A percentile compares a stretch with the other conserved stretches of the same genome.
phyloP scores from a whole-genome alignment of 2,329 filamentous ascomycete species.

The Ascochyta lentis region DNA sequence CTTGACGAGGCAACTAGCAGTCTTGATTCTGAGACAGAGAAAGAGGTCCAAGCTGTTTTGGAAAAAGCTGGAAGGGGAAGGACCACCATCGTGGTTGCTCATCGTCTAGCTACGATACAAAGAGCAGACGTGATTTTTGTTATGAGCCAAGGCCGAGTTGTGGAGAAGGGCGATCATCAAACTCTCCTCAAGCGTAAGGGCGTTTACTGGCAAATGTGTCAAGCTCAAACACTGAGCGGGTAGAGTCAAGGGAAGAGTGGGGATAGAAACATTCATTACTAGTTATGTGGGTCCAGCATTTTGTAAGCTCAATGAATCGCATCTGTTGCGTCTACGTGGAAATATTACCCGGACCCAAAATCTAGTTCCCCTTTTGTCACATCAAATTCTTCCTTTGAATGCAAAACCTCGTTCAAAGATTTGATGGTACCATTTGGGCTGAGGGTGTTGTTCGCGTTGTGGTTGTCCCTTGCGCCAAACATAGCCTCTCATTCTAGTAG shows the following conservation, averaged over 20 bases:
- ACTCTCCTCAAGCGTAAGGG: constrained; percentile 17
- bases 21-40: constrained; percentile 71
- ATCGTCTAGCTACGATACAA: constrained; percentile 49
- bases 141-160: constrained; percentile 47
- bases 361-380: neutral
- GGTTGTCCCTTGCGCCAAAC: neutral
- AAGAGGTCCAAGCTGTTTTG: constrained; percentile 71
- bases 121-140: constrained; percentile 52
- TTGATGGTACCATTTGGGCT: too few relatives aligned
- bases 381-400: neutral
- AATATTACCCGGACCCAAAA: neutral
- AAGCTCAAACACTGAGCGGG: constrained; percentile 14
- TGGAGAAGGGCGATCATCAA: constrained; percentile 42
- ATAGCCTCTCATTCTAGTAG: neutral
- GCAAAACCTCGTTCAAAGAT: too few relatives aligned
- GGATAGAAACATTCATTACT: too few relatives aligned
- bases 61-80: constrained; percentile 57
- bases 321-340: too few relatives aligned
- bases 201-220: constrained; percentile 29
- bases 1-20: constrained; percentile 66
- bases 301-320: too few relatives aligned
- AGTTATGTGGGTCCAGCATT: too few relatives aligned
- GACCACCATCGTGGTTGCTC: constrained; percentile 53
- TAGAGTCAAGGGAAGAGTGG: neutral
- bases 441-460: neutral